A percentile compares a stretch with the other conserved stretches of the same genome.
phyloP scores from a whole-genome alignment of 2,329 filamentous ascomycete genomes.

The Neonectria sp. region DNA sequence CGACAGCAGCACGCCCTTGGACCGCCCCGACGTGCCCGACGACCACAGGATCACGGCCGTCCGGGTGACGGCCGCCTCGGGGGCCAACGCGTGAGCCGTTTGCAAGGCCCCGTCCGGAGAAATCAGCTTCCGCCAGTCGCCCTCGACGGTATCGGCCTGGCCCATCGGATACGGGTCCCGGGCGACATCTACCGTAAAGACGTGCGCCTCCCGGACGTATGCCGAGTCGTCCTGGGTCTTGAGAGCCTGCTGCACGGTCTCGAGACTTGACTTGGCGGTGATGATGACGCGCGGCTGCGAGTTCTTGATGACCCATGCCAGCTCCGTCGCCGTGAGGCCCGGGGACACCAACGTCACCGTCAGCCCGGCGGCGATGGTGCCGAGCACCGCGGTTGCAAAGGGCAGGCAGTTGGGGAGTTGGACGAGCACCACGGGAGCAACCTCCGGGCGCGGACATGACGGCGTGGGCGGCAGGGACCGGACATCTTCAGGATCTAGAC shows the following conservation, averaged over 20 bases:
- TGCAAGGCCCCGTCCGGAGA: constrained; percentile 64
- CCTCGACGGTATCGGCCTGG: constrained; percentile 10
- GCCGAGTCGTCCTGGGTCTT: constrained; percentile 50
- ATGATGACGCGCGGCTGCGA: constrained; percentile 56
- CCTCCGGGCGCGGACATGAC: constrained; percentile 55
- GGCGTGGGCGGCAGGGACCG: constrained; percentile 56
- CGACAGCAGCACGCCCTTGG: constrained; percentile 82
- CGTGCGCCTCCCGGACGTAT: constrained; percentile 64
- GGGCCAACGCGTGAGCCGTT: constrained; percentile 55
- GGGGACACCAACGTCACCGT: constrained; percentile 59
- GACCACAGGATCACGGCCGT: constrained; percentile 65
- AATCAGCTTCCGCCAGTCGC: constrained; percentile 76
- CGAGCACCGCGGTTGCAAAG: constrained; percentile 55
- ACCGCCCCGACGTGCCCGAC: constrained; percentile 79
- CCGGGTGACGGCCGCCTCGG: constrained; percentile 64
- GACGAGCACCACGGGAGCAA: constrained; percentile 59
- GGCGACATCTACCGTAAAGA: constrained; percentile 68
- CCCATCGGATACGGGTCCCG: constrained; percentile 52
- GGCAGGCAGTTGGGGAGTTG: constrained; percentile 60
- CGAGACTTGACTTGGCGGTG: constrained; percentile 51
- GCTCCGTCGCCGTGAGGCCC: constrained; percentile 56
- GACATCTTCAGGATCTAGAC: constrained; percentile 53
- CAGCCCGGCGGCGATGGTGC: constrained; percentile 57
- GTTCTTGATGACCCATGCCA: constrained; percentile 59
- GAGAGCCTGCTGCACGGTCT: constrained; percentile 54